Percentiles rank a stretch among this genome's conserved stretches.
phyloP scores from a whole-genome alignment of 202 grass and related monocot species.

The Bolboschoenoplectus hybrid region DNA sequence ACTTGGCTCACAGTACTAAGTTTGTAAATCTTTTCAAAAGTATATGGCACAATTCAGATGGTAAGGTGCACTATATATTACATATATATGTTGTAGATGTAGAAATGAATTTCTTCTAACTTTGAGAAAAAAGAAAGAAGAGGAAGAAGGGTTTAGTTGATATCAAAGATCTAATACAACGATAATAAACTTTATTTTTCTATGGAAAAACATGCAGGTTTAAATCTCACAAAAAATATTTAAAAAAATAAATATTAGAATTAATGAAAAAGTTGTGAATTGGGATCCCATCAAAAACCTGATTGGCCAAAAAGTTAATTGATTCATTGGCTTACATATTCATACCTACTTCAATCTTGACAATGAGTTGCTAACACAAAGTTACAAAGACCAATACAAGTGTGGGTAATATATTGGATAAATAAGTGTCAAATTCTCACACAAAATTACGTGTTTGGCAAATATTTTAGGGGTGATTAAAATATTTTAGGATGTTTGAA shows the following conservation, averaged over 20 bases:
- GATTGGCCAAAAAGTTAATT: background rate
- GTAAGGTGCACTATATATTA: background rate
- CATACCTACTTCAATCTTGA: slow-evolving; percentile 3
- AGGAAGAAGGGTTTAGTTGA: background rate
- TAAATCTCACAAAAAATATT: too few species aligned
- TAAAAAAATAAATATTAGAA: too few species aligned
- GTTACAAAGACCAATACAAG: background rate
- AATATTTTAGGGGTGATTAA: background rate
- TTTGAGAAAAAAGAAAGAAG: background rate
- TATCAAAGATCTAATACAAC: too few species aligned
- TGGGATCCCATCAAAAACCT: background rate
- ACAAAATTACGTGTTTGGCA: background rate
- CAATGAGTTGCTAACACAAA: background rate
- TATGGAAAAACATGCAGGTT: too few species aligned
- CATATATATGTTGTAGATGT: background rate
- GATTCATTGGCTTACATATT: background rate
- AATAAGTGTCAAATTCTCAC: background rate
- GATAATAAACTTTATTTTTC: too few species aligned
- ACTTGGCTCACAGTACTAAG: background rate
- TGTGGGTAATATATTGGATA: background rate
- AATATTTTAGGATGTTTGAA: background rate
- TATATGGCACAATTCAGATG: background rate
- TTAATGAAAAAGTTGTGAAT: slow-evolving; percentile 8
- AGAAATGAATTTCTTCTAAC: background rate
- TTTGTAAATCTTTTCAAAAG: background rate